A percentile compares a stretch with the other conserved stretches of the same genome.
phyloP scores from a whole-genome alignment of 306 rosid genomes.

The Vicia faba region DNA sequence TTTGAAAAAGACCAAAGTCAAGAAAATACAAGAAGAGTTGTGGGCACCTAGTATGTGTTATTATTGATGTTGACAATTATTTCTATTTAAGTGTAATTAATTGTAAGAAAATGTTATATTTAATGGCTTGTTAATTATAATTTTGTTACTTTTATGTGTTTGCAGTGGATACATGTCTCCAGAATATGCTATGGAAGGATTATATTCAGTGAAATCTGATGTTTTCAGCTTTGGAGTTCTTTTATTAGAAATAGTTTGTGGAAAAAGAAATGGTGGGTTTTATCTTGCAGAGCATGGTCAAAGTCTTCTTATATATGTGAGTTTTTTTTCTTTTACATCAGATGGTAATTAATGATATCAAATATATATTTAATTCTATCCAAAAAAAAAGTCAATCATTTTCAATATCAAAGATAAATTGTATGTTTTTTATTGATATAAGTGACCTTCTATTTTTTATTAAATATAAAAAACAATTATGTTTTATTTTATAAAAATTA shows the following conservation, averaged over 20 bases:
- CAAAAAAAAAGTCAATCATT: not conserved
- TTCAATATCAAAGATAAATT: not conserved
- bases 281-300: constrained; percentile 40
- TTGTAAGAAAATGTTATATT: not conserved
- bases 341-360: not conserved
- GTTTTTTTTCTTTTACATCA: not conserved
- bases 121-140: not conserved
- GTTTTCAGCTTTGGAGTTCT: constrained; percentile 53
- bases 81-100: not conserved
- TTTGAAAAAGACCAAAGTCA: constrained; percentile 44
- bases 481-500: not conserved
- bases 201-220: constrained; percentile 48
- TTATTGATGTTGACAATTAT: not conserved
- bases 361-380: not conserved
- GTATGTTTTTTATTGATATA: not conserved
- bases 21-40: constrained; percentile 48
- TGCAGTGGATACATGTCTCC: constrained; percentile 62
- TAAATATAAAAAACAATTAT: not conserved
- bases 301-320: constrained; percentile 41
- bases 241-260: constrained; percentile 49
- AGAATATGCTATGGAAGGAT: constrained; percentile 52
- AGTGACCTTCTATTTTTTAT: not conserved
- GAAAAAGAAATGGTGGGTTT: constrained; percentile 41
- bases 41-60: constrained; percentile 57
- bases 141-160: constrained; percentile 2